Evolutionary conservation across 352 stramenopile species (phyloP).

Genomic region (Phytophthora europaea): DNA sequence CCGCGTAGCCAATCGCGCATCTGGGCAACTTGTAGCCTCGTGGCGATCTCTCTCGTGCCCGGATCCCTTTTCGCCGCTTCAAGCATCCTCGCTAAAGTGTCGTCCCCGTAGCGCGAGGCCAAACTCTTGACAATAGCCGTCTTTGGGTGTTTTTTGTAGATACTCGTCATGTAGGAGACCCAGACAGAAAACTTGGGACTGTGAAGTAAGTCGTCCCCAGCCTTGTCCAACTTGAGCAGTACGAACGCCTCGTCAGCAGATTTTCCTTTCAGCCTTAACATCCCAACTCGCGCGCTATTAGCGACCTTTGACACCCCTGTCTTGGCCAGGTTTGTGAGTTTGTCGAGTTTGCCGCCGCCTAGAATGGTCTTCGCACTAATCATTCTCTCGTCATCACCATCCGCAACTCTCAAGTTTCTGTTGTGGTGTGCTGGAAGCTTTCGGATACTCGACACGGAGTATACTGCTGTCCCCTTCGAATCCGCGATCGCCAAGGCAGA

Average conservation of each 20-base stretch:
- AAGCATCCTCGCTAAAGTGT: conserved; percentile 11
- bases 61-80: conserved; percentile 4
- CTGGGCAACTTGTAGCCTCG: conserved; percentile 6
- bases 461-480: too few species aligned
- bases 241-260: background rate
- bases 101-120: background rate
- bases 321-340: too few species aligned
- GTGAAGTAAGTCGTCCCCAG: background rate
- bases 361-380: too few species aligned
- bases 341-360: too few species aligned
- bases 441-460: too few species aligned
- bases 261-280: background rate
- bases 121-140: conserved; percentile 3
- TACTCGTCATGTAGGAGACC: background rate
- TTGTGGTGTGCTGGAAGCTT: too few species aligned
- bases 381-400: too few species aligned
- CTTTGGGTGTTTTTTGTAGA: background rate
- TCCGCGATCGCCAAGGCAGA: too few species aligned
- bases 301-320: background rate
- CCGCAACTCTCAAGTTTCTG: too few species aligned
- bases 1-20: background rate
- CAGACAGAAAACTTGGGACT: background rate
- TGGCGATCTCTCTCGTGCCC: background rate
- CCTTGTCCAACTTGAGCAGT: background rate
- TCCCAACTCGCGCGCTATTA: background rate